Percentiles rank a stretch among this genome's conserved stretches.
These are phyloP conservation scores for Xylogone sp. DNA, from an alignment of 2,329 filamentous ascomycete genomes.

Conservation along the genomic window DNA sequence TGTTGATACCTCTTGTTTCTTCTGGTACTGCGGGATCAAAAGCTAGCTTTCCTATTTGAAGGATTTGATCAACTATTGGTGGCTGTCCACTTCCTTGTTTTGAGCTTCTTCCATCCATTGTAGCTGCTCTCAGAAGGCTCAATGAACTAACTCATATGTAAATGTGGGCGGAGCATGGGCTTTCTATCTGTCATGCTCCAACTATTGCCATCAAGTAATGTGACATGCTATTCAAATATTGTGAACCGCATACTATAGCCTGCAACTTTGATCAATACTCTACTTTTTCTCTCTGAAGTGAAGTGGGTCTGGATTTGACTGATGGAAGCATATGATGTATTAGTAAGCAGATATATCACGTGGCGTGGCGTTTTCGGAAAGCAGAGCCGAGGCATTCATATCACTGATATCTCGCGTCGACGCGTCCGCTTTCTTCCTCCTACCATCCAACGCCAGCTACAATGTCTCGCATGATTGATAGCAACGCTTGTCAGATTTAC, in stretches of 20 bases:
- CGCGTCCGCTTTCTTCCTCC: constrained; percentile 7
- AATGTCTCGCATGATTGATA: constrained; percentile 19
- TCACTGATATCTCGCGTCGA: background rate
- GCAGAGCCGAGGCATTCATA: background rate
- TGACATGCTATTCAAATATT: no score
- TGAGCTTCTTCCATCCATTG: background rate
- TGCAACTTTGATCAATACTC: no score
- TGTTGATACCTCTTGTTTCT: constrained; percentile 9
- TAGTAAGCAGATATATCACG: constrained; percentile 6
- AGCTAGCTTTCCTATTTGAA: constrained; percentile 22
- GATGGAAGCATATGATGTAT: background rate
- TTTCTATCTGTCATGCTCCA: no score
- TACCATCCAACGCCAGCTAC: constrained; percentile 9
- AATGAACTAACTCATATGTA: background rate
- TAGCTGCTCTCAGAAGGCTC: background rate
- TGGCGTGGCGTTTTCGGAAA: background rate
- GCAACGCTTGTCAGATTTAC: constrained; percentile 14
- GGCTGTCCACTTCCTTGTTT: constrained; percentile 11
- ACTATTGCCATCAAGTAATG: no score
- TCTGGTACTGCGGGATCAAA: constrained; percentile 23
- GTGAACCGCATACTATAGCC: no score
- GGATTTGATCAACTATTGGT: constrained; percentile 23
- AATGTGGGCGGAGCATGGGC: no score
- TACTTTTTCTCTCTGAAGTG: no score
- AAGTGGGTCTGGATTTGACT: no score